These are phyloP conservation scores for Apophysomyces sp. DNA, from an alignment of 371 early-diverging fungal species.

Conservation along the genomic window DNA sequence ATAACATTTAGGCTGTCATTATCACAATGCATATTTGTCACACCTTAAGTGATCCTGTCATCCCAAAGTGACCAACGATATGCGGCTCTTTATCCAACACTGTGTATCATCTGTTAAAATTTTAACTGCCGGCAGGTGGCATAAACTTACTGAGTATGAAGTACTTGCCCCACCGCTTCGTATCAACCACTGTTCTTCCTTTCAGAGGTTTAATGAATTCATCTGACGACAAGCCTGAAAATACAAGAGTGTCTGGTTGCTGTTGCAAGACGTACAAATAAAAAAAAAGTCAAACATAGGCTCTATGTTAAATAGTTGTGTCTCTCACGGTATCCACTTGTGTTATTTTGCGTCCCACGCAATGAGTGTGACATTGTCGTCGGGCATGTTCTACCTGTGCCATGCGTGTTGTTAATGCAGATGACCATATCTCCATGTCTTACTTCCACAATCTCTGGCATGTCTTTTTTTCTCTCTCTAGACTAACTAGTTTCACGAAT, in stretches of 20 bases:
- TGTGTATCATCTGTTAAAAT: neutral
- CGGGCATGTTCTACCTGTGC: conserved; percentile 49
- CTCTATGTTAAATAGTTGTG: neutral
- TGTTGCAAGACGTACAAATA: neutral
- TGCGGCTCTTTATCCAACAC: conserved; percentile 38
- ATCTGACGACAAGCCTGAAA: conserved; percentile 11
- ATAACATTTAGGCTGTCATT: neutral
- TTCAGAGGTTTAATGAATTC: conserved; percentile 32
- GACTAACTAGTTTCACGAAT: too few species aligned
- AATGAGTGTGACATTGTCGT: conserved; percentile 34
- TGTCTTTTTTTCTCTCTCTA: neutral
- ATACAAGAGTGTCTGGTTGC: conserved; percentile 32
- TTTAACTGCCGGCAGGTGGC: neutral
- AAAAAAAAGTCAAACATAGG: neutral
- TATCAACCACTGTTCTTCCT: conserved; percentile 42
- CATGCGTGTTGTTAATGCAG: too few species aligned
- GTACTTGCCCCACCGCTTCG: conserved; percentile 62
- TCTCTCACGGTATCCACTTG: conserved; percentile 32
- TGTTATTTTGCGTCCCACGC: conserved; percentile 39
- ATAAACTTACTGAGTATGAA: conserved; percentile 42
- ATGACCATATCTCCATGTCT: neutral
- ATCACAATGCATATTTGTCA: conserved; percentile 2
- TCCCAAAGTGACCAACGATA: conserved; percentile 59
- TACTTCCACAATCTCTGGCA: conserved; percentile 42
- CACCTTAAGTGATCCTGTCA: conserved; percentile 44